Base-by-base conservation (phyloP, 1,284 basidiomycete genomes). In the Cutaneotrichosporon cavernicola region DNA sequence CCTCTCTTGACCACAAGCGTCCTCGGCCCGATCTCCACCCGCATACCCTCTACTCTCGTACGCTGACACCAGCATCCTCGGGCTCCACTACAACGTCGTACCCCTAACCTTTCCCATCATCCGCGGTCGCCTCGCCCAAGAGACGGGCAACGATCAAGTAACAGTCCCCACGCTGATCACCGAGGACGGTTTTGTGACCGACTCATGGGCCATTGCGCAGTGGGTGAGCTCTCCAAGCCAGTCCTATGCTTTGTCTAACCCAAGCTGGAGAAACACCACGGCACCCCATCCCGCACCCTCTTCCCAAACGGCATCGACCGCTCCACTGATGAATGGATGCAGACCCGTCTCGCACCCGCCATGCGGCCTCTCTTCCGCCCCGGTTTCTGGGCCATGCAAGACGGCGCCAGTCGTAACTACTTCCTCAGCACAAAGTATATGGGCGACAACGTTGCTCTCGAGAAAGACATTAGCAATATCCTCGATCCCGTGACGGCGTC, bases 191-290 rank as follows among this genome's bases (percentile, higher is more conserved):
- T 72, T 60, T 22, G 67, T 73, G n/a, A 74, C 71, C 14, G 75
- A 76, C 60, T 73, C 71, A 18, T 75, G 67, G 66, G 65, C 53
- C 32, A 74, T 76, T 56, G 75, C 75, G 5, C 64, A 74, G 60
- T 74, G 63, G 50, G 73, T 75, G 57, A 69, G 72, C 69, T 3
- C 21, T 5, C 30, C 55, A 43, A n/a, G 46, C 31, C 26, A 30
- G n/a, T n/a, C 2, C 26, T 16, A 0, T 1, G 16, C 32, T 16
- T 8, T 2, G 3, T 22, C 53, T 57, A 32, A 60, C 61, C n/a
- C 31, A 59, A 76, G 73, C 72, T 73, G 32, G 70, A 76, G 43
- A 52, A 59, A 4, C 65, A 70, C 49, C 67, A 73, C 60, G 70
- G 64, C 49, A 65, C 63, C 5, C 31, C 61, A 9, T 67, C 67